These are phyloP conservation scores for Xylaria bambusicola DNA, from an alignment of 495 filamentous ascomycete species.

Conservation along the genomic window DNA sequence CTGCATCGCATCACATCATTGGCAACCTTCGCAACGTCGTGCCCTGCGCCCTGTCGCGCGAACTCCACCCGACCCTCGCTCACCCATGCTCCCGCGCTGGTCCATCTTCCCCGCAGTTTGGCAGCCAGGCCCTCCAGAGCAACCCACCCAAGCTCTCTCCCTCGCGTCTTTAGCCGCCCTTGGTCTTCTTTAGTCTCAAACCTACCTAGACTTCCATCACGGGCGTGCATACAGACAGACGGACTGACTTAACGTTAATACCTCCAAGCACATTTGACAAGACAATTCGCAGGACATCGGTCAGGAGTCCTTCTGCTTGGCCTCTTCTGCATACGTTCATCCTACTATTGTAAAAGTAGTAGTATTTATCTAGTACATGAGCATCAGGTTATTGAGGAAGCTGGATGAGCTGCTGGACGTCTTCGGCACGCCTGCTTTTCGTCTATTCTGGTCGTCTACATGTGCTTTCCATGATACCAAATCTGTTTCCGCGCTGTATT, in stretches of 20 bases:
- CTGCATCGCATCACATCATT: constrained; percentile 8
- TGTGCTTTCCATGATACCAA: constrained; percentile 2
- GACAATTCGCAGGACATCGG: too few species aligned
- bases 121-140: constrained; percentile 1
- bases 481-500: constrained; percentile 1
- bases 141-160: constrained; percentile 2
- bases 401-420: not conserved
- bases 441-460: not conserved
- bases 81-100: constrained; percentile 16
- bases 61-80: constrained; percentile 1
- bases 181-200: not conserved
- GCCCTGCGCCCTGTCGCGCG: constrained; percentile 9
- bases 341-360: not conserved
- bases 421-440: not conserved
- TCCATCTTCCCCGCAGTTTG: constrained; percentile 20
- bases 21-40: not conserved
- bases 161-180: not conserved
- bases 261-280: not conserved
- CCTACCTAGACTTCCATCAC: not conserved
- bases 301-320: not conserved
- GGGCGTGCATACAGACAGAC: not conserved
- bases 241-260: not conserved
- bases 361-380: not conserved
- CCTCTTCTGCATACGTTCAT: not conserved
- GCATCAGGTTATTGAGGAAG: not conserved